Percentiles rank a stretch among this genome's conserved stretches.
phyloP scores from a whole-genome alignment of 345 rosid species.

The Psidium guajava region DNA sequence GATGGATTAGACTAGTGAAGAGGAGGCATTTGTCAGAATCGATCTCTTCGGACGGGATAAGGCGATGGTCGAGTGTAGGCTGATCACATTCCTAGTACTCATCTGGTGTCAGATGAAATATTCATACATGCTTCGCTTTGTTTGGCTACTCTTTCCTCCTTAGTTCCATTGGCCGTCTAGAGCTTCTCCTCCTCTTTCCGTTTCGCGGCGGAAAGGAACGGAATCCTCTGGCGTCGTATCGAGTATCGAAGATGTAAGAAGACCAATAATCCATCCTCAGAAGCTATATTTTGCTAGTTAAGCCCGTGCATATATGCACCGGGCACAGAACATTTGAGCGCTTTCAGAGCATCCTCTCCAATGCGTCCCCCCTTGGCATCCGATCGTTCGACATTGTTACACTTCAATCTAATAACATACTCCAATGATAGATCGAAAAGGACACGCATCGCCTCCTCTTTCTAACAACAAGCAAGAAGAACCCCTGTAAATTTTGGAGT shows the following conservation, averaged over 20 bases:
- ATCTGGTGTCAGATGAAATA: background rate
- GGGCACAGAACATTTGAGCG: background rate
- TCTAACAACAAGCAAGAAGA: background rate
- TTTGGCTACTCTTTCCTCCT: background rate
- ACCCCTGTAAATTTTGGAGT: background rate
- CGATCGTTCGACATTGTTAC: background rate
- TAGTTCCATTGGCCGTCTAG: background rate
- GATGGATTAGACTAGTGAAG: background rate
- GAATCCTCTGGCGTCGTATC: background rate
- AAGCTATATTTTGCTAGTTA: background rate
- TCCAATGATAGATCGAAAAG: too few relatives aligned
- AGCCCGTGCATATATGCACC: background rate
- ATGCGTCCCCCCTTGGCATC: too few relatives aligned
- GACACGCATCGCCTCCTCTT: background rate
- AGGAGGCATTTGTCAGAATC: background rate
- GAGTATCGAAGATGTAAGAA: background rate
- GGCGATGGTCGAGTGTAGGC: background rate
- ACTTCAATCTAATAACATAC: background rate
- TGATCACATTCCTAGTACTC: too few relatives aligned
- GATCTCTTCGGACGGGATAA: background rate
- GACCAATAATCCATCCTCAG: background rate
- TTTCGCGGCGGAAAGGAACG: background rate
- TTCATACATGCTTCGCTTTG: background rate
- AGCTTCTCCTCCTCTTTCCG: background rate
- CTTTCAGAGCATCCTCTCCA: too few relatives aligned